Conservation (phyloP, 768 basidiomycete species). For the Udeniomyces megalosporus region DNA sequence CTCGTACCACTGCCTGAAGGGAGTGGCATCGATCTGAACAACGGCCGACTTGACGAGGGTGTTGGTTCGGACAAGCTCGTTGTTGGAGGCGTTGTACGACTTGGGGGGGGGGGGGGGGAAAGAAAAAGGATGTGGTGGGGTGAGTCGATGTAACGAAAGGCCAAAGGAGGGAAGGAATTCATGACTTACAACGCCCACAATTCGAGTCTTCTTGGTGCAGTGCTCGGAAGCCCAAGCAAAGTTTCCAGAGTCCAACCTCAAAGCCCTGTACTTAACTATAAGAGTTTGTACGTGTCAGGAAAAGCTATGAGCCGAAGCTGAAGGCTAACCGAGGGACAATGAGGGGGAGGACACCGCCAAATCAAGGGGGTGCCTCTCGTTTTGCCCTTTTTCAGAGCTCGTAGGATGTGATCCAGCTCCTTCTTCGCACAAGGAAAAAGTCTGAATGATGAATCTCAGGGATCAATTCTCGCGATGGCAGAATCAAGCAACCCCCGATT, state of each 20-base stretch:
- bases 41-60: conserved; percentile 93
- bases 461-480: too few species aligned
- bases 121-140: not conserved
- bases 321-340: not conserved
- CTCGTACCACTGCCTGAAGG: conserved; percentile 99
- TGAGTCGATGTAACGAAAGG: too few species aligned
- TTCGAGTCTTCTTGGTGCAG: conserved; percentile 83
- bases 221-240: conserved; percentile 97
- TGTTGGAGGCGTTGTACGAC: conserved; percentile 92
- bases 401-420: too few species aligned
- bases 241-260: conserved; percentile 92
- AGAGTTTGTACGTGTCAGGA: not conserved
- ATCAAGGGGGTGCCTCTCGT: too few species aligned
- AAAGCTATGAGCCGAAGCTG: not conserved
- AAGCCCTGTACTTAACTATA: conserved; percentile 68
- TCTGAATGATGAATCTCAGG: too few species aligned
- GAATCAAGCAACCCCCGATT: too few species aligned
- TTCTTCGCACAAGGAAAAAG: too few species aligned
- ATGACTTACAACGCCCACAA: conserved; percentile 77
- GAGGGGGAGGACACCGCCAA: too few species aligned
- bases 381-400: too few species aligned
- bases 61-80: conserved; percentile 98
- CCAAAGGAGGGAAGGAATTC: not conserved
- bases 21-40: conserved; percentile 94
- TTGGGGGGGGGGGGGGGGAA: not conserved